phyloP scores from a whole-genome alignment of 202 grass and related monocot genomes.

The Musa balbisiana region DNA sequence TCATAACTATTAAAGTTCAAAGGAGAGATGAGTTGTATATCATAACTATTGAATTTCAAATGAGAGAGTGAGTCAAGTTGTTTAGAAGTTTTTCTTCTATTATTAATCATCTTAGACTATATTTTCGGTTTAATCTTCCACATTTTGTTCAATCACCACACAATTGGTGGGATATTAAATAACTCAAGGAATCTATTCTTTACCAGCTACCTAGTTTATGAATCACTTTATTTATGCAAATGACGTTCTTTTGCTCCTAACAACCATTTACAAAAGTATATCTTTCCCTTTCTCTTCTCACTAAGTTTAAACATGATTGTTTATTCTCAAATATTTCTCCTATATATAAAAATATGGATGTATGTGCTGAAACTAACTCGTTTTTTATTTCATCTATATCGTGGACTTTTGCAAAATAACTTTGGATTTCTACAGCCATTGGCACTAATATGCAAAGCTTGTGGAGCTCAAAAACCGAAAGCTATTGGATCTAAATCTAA shows the following conservation, averaged over 20 bases:
- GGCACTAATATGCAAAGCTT: slow-evolving; percentile 78
- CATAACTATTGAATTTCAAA: too few species aligned
- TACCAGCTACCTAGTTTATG: too few species aligned
- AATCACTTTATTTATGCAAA: not conserved
- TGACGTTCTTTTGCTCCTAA: not conserved
- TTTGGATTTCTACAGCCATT: slow-evolving; percentile 41
- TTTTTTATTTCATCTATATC: not conserved
- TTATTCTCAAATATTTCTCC: not conserved
- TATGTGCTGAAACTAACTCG: not conserved
- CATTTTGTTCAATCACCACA: too few species aligned
- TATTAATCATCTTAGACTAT: too few species aligned
- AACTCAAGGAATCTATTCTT: too few species aligned
- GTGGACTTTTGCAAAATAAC: slow-evolving; percentile 7
- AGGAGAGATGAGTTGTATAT: too few species aligned
- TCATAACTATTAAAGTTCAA: too few species aligned
- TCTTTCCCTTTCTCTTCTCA: not conserved
- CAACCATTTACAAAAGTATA: not conserved
- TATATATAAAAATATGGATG: not conserved
- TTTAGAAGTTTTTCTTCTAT: too few species aligned
- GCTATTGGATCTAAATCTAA: slow-evolving; percentile 47
- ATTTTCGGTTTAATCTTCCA: too few species aligned
- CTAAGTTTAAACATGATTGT: not conserved
- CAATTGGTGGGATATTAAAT: too few species aligned
- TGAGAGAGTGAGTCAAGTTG: too few species aligned
- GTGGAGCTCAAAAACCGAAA: slow-evolving; percentile 59